Percentiles rank a stretch among this genome's conserved stretches.
phyloP scores from a whole-genome alignment of 768 basidiomycete species.

The Candolleomyces eurysporus region DNA sequence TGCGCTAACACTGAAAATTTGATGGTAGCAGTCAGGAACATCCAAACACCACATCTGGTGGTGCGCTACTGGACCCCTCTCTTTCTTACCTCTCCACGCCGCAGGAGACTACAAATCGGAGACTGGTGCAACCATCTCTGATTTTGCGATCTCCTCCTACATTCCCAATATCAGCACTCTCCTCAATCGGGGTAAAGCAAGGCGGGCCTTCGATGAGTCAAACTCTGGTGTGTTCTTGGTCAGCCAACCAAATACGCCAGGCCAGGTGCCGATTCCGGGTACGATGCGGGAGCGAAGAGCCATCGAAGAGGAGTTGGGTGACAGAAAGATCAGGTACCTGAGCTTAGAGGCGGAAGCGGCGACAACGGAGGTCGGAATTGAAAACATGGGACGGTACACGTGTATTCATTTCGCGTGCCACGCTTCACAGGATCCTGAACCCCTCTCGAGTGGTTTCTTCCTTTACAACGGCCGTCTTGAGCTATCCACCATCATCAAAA shows the following conservation, averaged over 20 bases:
- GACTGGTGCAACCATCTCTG: background rate
- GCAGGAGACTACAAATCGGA: background rate
- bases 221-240: conserved; percentile 4
- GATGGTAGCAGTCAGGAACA: background rate
- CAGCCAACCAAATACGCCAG: conserved; percentile 9
- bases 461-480: conserved; percentile 19
- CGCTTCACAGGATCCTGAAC: conserved; percentile 24
- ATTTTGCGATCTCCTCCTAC: conserved; percentile 5
- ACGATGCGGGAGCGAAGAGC: conserved; percentile 4
- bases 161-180: conserved; percentile 1
- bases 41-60: background rate
- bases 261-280: conserved; percentile 7
- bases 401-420: conserved; percentile 35
- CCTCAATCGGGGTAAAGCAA: background rate
- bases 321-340: conserved; percentile 16
- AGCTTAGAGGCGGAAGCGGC: conserved; percentile 12
- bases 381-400: conserved; percentile 8
- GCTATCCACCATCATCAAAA: conserved; percentile 11
- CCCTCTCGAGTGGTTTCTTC: conserved; percentile 21
- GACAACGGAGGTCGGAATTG: conserved; percentile 12
- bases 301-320: background rate
- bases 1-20: background rate
- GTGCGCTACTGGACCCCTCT: conserved; percentile 4
- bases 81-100: conserved; percentile 2
- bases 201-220: background rate